Evolutionary conservation across 2,329 filamentous ascomycete genomes (phyloP).

Genomic region (Fusarium nurragi): DNA sequence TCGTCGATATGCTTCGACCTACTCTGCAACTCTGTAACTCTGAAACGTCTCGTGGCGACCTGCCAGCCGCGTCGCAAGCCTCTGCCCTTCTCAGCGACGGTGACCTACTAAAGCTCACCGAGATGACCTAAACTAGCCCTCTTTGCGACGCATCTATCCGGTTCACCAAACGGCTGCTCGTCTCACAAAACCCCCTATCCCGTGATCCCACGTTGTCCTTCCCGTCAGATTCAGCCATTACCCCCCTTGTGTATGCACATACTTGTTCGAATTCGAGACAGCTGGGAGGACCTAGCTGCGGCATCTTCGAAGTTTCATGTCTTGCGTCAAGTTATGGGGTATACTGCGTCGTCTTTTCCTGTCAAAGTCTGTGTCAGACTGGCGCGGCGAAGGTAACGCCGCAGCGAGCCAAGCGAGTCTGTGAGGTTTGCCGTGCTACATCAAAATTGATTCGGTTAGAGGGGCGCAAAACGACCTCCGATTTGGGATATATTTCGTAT

Average conservation of each 20-base stretch:
- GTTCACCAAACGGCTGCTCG: constrained; percentile 31
- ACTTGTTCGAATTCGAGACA: constrained; percentile 28
- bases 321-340: constrained; percentile 1
- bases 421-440: constrained; percentile 24
- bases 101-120: constrained; percentile 8
- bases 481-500: constrained; percentile 10
- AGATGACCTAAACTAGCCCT: constrained; percentile 43
- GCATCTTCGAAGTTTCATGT: constrained; percentile 14
- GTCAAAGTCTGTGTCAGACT: constrained; percentile 22
- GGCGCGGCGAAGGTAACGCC: constrained; percentile 25
- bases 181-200: constrained; percentile 31
- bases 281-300: constrained; percentile 3
- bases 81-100: not conserved
- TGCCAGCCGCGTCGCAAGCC: constrained; percentile 8
- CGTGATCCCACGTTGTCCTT: constrained; percentile 40
- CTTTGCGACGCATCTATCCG: constrained; percentile 45
- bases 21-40: constrained; percentile 32
- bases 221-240: constrained; percentile 8
- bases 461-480: not conserved
- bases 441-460: constrained; percentile 6
- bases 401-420: constrained; percentile 35
- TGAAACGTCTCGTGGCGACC: constrained; percentile 36
- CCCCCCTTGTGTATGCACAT: constrained; percentile 23
- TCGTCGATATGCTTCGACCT: constrained; percentile 17
- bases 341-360: constrained; percentile 16